Evolutionary conservation across 2,329 filamentous ascomycete species (phyloP).

Genomic region (Colletotrichum sp.): DNA sequence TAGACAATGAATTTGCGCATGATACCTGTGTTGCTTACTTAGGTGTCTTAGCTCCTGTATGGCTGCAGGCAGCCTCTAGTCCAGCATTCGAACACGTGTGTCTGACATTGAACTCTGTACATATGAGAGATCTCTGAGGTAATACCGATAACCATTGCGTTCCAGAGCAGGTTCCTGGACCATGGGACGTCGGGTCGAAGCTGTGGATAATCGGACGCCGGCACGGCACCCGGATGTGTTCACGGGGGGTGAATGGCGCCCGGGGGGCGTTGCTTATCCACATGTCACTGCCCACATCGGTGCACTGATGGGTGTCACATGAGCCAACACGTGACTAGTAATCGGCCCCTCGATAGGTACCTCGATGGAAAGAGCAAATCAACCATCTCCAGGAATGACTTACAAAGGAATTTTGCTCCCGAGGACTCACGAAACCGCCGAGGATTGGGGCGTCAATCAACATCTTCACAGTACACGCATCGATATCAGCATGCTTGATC

Average conservation of each 20-base stretch:
- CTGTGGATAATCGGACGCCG: not conserved
- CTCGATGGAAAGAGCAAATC: not conserved
- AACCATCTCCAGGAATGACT: not conserved
- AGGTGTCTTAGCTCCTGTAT: not conserved
- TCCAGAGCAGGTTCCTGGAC: accelerated
- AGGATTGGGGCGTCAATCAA: not conserved
- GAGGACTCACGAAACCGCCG: not conserved
- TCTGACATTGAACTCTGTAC: too few relatives aligned
- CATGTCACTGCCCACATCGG: not conserved
- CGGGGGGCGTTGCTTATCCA: not conserved
- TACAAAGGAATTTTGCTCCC: not conserved
- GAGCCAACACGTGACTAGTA: not conserved
- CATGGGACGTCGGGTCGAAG: not conserved
- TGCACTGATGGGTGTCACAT: accelerated
- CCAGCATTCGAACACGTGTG: not conserved
- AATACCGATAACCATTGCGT: accelerated
- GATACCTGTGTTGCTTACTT: too few relatives aligned
- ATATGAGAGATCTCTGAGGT: too few relatives aligned
- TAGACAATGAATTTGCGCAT: not conserved
- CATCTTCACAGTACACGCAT: not conserved
- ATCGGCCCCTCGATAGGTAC: not conserved
- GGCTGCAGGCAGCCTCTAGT: not conserved
- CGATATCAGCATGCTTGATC: not conserved
- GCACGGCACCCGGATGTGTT: not conserved
- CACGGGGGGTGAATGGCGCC: not conserved